phyloP scores from a whole-genome alignment of 208 protist genomes.

The Borovskyia barvae region DNA sequence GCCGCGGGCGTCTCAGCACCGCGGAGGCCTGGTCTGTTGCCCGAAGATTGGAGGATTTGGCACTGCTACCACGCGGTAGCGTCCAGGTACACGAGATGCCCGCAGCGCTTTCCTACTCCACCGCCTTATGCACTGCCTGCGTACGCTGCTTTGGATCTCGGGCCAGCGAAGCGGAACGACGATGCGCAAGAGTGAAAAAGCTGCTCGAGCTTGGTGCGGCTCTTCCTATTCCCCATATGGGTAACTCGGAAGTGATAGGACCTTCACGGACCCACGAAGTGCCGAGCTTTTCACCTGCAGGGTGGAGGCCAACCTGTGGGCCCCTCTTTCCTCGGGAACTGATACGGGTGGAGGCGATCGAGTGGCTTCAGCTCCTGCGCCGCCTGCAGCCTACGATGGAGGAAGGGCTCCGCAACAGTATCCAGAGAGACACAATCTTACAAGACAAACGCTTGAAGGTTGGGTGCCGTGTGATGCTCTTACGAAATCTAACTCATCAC shows the following conservation, averaged over 20 bases:
- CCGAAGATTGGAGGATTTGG: slow-evolving; percentile 1
- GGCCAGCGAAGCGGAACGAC: background rate
- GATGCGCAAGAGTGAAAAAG: too few species aligned
- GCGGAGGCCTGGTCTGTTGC: background rate
- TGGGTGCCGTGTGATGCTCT: slow-evolving; percentile 86
- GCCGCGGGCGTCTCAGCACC: background rate
- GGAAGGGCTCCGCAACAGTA: slow-evolving; percentile 24
- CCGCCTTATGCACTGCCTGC: slow-evolving; percentile 1
- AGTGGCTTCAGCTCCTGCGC: slow-evolving; percentile 14
- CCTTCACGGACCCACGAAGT: too few species aligned
- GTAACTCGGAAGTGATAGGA: too few species aligned
- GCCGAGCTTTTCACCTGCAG: too few species aligned
- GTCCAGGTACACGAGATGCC: slow-evolving; percentile 11
- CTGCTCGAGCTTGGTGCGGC: too few species aligned
- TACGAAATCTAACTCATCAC: slow-evolving; percentile 61
- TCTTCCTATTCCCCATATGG: too few species aligned
- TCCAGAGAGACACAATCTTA: slow-evolving; percentile 51
- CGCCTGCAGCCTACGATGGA: slow-evolving; percentile 29
- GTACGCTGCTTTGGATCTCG: slow-evolving; percentile 8
- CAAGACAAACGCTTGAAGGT: slow-evolving; percentile 77
- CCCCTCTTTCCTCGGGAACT: slow-evolving; percentile 14
- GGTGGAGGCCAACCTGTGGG: too few species aligned
- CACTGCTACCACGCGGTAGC: slow-evolving; percentile 3
- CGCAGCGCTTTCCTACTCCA: slow-evolving; percentile 18
- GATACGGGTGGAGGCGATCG: slow-evolving; percentile 15